These are phyloP conservation scores for Paramecium octaurelia DNA, from an alignment of 73 alveolate genomes.

Conservation along the genomic window DNA sequence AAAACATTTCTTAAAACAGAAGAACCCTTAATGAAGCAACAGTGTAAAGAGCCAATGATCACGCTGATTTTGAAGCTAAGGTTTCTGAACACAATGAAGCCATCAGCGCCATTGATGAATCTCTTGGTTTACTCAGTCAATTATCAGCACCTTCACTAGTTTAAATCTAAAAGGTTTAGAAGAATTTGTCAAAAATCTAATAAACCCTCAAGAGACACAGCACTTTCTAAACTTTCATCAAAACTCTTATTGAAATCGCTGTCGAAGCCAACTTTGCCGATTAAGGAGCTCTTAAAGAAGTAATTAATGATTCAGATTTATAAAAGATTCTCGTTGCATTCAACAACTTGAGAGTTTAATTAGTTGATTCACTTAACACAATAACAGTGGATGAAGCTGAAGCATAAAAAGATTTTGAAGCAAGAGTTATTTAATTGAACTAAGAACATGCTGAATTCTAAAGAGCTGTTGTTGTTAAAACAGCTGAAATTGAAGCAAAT, in stretches of 20 bases:
- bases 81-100: constrained; percentile 53
- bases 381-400: constrained; percentile 45
- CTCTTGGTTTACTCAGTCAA: not conserved
- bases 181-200: constrained; percentile 17
- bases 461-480: constrained; percentile 31
- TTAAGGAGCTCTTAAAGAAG: constrained; percentile 37
- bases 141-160: constrained; percentile 45
- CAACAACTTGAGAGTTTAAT: constrained; percentile 13
- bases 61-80: constrained; percentile 28
- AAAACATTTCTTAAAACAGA: constrained; percentile 37
- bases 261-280: constrained; percentile 42
- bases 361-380: constrained; percentile 28
- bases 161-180: constrained; percentile 29
- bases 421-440: constrained; percentile 1
- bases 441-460: constrained; percentile 42
- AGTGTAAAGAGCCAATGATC: constrained; percentile 5
- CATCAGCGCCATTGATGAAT: constrained; percentile 24
- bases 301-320: not conserved
- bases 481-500: constrained; percentile 46
- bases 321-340: constrained; percentile 9
- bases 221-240: constrained; percentile 32
- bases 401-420: constrained; percentile 12
- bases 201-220: constrained; percentile 25
- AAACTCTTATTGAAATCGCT: constrained; percentile 32
- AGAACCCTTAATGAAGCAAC: constrained; percentile 24